Percentiles rank a stretch among this genome's conserved stretches.
phyloP scores from a whole-genome alignment of 2,329 filamentous ascomycete genomes.

The Ophiosphaerella korrae region DNA sequence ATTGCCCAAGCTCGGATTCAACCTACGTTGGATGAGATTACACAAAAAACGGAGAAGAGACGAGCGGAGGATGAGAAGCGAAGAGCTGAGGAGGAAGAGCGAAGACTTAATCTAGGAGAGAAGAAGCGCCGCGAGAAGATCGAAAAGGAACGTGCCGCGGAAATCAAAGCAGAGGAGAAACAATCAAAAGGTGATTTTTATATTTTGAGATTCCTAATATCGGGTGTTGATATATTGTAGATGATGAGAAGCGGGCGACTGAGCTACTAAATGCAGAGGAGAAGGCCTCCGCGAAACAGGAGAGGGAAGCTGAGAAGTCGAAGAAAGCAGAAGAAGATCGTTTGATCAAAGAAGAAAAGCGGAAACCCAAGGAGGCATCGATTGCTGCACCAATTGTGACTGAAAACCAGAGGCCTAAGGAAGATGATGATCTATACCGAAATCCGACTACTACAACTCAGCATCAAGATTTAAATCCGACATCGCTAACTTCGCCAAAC shows the following conservation, averaged over 20 bases:
- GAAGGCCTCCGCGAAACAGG: constrained; percentile 45
- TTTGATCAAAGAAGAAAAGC: constrained; percentile 58
- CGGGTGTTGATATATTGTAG: constrained; percentile 46
- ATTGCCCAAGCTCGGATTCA: constrained; percentile 79
- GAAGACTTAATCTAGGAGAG: constrained; percentile 67
- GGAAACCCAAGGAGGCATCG: constrained; percentile 51
- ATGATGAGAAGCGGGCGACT: constrained; percentile 58
- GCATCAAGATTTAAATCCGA: constrained; percentile 12
- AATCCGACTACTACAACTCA: constrained; percentile 16
- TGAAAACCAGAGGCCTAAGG: constrained; percentile 7
- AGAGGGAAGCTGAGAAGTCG: constrained; percentile 52
- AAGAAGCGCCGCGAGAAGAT: constrained; percentile 64
- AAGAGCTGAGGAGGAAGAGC: constrained; percentile 66
- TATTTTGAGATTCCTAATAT: background rate
- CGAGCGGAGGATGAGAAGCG: constrained; percentile 71
- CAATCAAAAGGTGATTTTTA: constrained; percentile 61
- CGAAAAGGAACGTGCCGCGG: constrained; percentile 57
- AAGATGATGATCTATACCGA: constrained; percentile 27
- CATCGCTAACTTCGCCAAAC: constrained; percentile 33
- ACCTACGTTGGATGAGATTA: constrained; percentile 84
- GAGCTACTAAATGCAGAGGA: constrained; percentile 59
- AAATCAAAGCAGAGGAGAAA: constrained; percentile 54
- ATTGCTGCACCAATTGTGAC: constrained; percentile 11
- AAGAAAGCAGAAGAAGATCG: constrained; percentile 61
- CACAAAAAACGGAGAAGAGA: constrained; percentile 75